Percentiles rank a stretch among this genome's conserved stretches.
These are phyloP conservation scores for Xylaria curta DNA, from an alignment of 495 filamentous ascomycete species.

Conservation along the genomic window DNA sequence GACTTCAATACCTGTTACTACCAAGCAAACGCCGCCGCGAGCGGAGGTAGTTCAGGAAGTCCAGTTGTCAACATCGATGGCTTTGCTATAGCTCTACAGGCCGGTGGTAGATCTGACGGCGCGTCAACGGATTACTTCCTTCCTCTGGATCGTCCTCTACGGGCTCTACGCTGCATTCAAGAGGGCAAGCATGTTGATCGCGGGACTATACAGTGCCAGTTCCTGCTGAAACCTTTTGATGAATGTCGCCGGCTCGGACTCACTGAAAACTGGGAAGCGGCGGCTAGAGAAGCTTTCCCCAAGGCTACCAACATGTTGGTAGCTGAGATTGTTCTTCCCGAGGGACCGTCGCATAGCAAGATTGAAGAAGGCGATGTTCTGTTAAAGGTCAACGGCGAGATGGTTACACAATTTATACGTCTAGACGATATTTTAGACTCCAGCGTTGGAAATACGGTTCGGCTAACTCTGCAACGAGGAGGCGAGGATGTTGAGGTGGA, in stretches of 20 bases:
- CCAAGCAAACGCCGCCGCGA: conserved; percentile 94
- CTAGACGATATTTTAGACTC: conserved; percentile 95
- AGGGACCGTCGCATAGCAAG: conserved; percentile 83
- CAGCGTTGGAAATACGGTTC: conserved; percentile 76
- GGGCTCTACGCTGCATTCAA: conserved; percentile 86
- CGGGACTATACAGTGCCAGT: conserved; percentile 98
- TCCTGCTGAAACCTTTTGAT: conserved; percentile 95
- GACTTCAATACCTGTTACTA: conserved; percentile 99
- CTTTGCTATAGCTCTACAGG: conserved; percentile 90
- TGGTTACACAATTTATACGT: conserved; percentile 90
- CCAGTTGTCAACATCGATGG: conserved; percentile 97
- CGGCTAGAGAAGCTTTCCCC: conserved; percentile 80
- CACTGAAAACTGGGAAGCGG: conserved; percentile 82
- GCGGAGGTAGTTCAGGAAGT: conserved; percentile 94
- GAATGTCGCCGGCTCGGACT: conserved; percentile 93
- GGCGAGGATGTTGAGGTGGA: conserved; percentile 88
- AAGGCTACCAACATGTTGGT: conserved; percentile 96
- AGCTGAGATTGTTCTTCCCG: conserved; percentile 90
- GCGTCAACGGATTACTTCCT: conserved; percentile 99
- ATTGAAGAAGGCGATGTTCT: conserved; percentile 96
- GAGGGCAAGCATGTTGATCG: conserved; percentile 74
- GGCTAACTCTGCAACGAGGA: conserved; percentile 82
- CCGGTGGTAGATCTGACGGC: conserved; percentile 89
- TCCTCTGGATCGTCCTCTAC: conserved; percentile 84
- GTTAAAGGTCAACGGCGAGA: conserved; percentile 89